A percentile compares a stretch with the other conserved stretches of the same genome.
These are phyloP conservation scores for Phytophthora kernoviae DNA, from an alignment of 352 stramenopile species.

Conservation along the genomic window DNA sequence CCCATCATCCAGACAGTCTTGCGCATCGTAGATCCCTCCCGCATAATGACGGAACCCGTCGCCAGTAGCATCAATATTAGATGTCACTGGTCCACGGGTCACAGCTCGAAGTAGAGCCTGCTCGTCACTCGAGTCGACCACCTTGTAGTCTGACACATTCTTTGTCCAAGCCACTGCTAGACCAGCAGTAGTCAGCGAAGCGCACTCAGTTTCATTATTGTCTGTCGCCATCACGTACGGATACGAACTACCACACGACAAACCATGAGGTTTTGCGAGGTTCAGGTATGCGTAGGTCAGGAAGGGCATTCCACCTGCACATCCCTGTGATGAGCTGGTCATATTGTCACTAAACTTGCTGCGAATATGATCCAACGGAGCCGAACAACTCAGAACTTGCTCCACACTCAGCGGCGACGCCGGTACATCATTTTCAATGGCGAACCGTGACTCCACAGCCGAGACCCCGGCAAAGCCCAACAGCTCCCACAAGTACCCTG, in stretches of 20 bases:
- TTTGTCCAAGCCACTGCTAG: slow-evolving; percentile 61
- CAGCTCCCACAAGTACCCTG: slow-evolving; percentile 93
- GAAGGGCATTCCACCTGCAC: slow-evolving; percentile 89
- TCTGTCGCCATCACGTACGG: slow-evolving; percentile 85
- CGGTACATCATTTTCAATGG: slow-evolving; percentile 75
- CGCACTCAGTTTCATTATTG: slow-evolving; percentile 48
- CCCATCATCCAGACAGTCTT: slow-evolving; percentile 73
- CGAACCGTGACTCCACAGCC: slow-evolving; percentile 73
- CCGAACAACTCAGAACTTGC: slow-evolving; percentile 84
- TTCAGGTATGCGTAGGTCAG: slow-evolving; percentile 90
- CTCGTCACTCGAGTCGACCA: slow-evolving; percentile 56
- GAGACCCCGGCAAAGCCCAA: slow-evolving; percentile 90
- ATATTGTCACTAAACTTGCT: slow-evolving; percentile 76
- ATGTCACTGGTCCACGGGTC: slow-evolving; percentile 66
- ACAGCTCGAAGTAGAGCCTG: slow-evolving; percentile 69
- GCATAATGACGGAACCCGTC: slow-evolving; percentile 87
- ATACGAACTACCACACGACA: slow-evolving; percentile 69
- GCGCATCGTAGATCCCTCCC: slow-evolving; percentile 85
- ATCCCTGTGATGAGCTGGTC: slow-evolving; percentile 81
- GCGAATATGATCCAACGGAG: slow-evolving; percentile 69
- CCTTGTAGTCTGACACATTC: slow-evolving; percentile 56
- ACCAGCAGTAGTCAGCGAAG: slow-evolving; percentile 21
- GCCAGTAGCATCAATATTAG: slow-evolving; percentile 75
- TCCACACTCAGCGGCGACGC: slow-evolving; percentile 81
- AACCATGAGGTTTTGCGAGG: slow-evolving; percentile 56